Base-by-base conservation (phyloP, 306 rosid genomes). In the Carpinus viminea region DNA sequence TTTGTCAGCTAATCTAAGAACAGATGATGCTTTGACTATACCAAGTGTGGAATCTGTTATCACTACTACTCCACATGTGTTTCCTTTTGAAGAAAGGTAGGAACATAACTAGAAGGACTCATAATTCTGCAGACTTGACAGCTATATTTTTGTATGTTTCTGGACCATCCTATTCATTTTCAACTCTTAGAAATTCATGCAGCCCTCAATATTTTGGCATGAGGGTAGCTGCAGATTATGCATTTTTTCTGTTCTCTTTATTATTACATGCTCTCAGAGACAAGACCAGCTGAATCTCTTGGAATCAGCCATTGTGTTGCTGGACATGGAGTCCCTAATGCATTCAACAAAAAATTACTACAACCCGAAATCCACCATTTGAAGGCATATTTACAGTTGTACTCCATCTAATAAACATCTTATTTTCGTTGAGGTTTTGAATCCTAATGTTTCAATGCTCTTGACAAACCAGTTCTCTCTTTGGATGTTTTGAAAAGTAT, bases 11-110 rank as follows among this genome's bases (percentile, higher is more conserved):
- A 95, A 87, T 85, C 76, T 68, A 75, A 84, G 84, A 86, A 65
- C 78, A 68, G 97, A 95, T 68, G 96, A 95, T 85, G 81, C 89
- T 76, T 74, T 76, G 18, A 74, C 85, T 76, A 66, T 81, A 68
- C 83, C 72, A 75, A 87, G 87, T 62, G 79, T 68, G 57, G 89
- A 91, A 54, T 92, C 98, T 77, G 88, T 90, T 76, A 90, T 92
- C 81, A 92, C 97, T 53, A 81, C 89, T 69, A 88, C 85, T 60
- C 95, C 98, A 65, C 98, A 95, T 71, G 90, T 91, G 54, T 95
- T 89, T 88, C 98, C 98, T 72, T 95, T 95, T 84, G 95, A 92
- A 81, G 98, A 95, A 84, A 91, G 98, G 98, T 91, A 86, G 70
- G 80, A 70, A 66, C 66, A 61, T 82, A 74, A 70, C 65, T 72